phyloP scores from a whole-genome alignment of 2,329 filamentous ascomycete genomes.

The Camptophora hylomeconis region DNA sequence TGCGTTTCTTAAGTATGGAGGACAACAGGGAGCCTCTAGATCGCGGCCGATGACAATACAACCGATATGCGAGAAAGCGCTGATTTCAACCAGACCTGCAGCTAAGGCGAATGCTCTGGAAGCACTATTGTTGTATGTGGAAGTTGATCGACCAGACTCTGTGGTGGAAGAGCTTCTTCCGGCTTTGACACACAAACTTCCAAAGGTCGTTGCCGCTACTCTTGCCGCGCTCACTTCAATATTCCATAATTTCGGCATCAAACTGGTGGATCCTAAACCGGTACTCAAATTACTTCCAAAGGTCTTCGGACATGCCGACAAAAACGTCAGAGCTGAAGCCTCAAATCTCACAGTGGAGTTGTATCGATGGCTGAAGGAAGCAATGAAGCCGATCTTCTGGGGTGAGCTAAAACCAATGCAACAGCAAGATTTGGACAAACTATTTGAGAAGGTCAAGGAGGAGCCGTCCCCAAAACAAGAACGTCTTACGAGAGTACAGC shows the following conservation, averaged over 20 bases:
- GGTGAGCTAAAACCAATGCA: constrained; percentile 88
- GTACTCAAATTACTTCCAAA: constrained; percentile 80
- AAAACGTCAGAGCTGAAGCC: constrained; percentile 90
- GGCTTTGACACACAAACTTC: constrained; percentile 72
- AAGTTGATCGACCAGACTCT: constrained; percentile 73
- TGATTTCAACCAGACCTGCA: constrained; percentile 73
- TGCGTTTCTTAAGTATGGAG: constrained; percentile 84
- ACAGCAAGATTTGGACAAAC: constrained; percentile 81
- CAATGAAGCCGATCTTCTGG: constrained; percentile 98
- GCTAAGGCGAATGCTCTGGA: constrained; percentile 82
- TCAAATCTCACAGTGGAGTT: constrained; percentile 86
- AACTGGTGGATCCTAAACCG: constrained; percentile 83
- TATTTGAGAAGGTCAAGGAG: constrained; percentile 86
- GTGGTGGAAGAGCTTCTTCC: constrained; percentile 85
- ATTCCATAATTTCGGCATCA: constrained; percentile 89
- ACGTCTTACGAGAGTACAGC: constrained; percentile 73
- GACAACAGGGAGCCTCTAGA: constrained; percentile 52
- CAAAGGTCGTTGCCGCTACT: constrained; percentile 70
- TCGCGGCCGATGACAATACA: constrained; percentile 63
- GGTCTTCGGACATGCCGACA: constrained; percentile 90
- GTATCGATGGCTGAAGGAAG: constrained; percentile 92
- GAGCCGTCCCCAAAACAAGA: constrained; percentile 84
- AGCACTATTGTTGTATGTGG: constrained; percentile 75
- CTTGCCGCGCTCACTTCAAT: constrained; percentile 68
- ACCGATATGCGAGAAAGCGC: constrained; percentile 79